Conservation (phyloP, 805 yeast genomes). For the Candida alai region DNA sequence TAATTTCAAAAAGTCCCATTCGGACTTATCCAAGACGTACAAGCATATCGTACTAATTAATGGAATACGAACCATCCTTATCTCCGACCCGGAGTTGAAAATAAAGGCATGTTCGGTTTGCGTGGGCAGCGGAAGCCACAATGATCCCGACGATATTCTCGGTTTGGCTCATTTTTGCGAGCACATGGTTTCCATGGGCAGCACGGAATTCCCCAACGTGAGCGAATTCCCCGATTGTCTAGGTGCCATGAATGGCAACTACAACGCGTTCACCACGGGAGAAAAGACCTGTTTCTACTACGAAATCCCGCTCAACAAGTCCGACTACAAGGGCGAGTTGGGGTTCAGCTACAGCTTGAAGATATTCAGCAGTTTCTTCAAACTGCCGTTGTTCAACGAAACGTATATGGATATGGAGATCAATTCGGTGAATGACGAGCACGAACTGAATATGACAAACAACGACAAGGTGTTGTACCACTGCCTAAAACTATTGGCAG, state of each 20-base stretch:
- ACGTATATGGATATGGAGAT: conserved; percentile 47
- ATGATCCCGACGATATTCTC: conserved; percentile 64
- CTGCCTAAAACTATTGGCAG: conserved; percentile 51
- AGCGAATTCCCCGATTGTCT: conserved; percentile 43
- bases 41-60: conserved; percentile 54
- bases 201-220: conserved; percentile 49
- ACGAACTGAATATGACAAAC: conserved; percentile 46
- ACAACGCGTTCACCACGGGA: conserved; percentile 68
- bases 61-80: conserved; percentile 62
- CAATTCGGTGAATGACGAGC: conserved; percentile 64
- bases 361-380: conserved; percentile 50
- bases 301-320: conserved; percentile 49
- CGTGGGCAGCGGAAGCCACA: conserved; percentile 76
- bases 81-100: conserved; percentile 71
- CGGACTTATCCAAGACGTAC: conserved; percentile 37
- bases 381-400: conserved; percentile 46
- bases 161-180: conserved; percentile 74
- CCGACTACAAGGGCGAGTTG: conserved; percentile 22
- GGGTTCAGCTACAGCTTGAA: conserved; percentile 44
- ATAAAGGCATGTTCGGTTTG: conserved; percentile 67
- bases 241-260: conserved; percentile 48
- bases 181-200: conserved; percentile 37
- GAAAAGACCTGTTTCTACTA: conserved; percentile 63
- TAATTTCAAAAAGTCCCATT: conserved; percentile 27
- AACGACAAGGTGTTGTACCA: conserved; percentile 52